Evolutionary conservation across 345 rosid genomes (phyloP).

Genomic region (Arabis hirsuta): DNA sequence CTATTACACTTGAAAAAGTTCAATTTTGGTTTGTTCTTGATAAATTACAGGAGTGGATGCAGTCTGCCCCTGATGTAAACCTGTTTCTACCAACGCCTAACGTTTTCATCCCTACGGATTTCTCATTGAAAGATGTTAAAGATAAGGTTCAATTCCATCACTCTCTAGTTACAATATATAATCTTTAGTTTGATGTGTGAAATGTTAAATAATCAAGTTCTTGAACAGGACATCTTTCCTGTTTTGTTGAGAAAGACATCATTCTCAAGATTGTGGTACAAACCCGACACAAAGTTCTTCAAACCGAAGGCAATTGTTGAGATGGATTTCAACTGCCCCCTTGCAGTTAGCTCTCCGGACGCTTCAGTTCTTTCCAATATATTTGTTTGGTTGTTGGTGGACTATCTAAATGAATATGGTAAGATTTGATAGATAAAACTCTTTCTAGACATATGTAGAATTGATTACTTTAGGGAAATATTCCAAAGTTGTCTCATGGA

Average conservation of each 20-base stretch:
- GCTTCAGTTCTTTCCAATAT: slow-evolving; percentile 63
- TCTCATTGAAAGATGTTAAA: slow-evolving; percentile 59
- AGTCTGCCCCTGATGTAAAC: slow-evolving; percentile 59
- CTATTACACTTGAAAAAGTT: neutral
- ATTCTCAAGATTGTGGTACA: slow-evolving; percentile 73
- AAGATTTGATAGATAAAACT: slow-evolving; percentile 28
- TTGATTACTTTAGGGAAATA: neutral
- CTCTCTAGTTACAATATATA: slow-evolving; percentile 14
- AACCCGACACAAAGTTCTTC: slow-evolving; percentile 72
- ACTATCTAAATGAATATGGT: slow-evolving; percentile 94
- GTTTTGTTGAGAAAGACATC: slow-evolving; percentile 63
- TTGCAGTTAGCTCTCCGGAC: slow-evolving; percentile 66
- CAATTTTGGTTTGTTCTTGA: slow-evolving; percentile 12
- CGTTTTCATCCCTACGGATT: slow-evolving; percentile 79
- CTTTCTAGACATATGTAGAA: neutral
- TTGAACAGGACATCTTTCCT: slow-evolving; percentile 63
- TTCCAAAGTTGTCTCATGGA: neutral
- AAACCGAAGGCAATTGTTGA: slow-evolving; percentile 74
- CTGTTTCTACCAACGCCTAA: slow-evolving; percentile 73
- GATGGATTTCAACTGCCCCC: slow-evolving; percentile 78
- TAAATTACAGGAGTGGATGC: slow-evolving; percentile 72
- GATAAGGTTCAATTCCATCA: slow-evolving; percentile 58
- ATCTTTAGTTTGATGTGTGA: slow-evolving; percentile 15
- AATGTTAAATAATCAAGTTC: slow-evolving; percentile 16
- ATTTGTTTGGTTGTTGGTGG: slow-evolving; percentile 66